These are phyloP conservation scores for Myxozyma sirexii DNA, from an alignment of 805 yeast species.

Conservation along the genomic window DNA sequence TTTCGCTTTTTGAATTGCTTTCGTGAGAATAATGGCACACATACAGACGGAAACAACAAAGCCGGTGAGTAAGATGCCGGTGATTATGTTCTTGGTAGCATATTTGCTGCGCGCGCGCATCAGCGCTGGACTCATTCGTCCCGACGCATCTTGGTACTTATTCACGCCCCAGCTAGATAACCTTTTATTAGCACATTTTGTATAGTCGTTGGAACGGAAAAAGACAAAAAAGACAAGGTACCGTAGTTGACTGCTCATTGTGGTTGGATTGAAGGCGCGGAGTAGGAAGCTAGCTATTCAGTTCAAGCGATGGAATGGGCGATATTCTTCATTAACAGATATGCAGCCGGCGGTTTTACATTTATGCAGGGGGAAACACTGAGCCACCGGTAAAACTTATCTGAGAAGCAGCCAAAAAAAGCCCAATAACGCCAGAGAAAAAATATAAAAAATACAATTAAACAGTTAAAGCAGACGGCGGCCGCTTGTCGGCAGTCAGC, in stretches of 20 bases:
- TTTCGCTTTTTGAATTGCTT: no score
- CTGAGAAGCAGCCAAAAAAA: no score
- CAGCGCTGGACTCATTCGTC: constrained; percentile 31
- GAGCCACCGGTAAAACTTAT: no score
- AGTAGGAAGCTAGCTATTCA: no score
- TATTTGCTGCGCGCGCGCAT: constrained; percentile 31
- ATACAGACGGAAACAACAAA: neutral
- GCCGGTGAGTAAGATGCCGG: constrained; percentile 21
- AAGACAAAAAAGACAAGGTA: neutral
- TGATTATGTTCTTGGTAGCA: constrained; percentile 12
- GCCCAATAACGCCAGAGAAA: no score
- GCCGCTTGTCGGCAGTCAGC: neutral
- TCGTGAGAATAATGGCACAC: neutral
- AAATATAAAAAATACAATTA: no score
- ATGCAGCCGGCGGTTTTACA: no score
- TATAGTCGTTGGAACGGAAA: neutral
- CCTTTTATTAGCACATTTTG: neutral
- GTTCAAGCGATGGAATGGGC: no score
- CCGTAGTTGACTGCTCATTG: constrained; percentile 25
- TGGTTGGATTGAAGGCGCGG: neutral
- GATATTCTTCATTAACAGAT: no score
- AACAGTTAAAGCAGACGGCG: no score
- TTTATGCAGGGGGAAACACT: no score
- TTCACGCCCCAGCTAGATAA: constrained; percentile 24
- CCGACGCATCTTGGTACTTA: constrained; percentile 30